Percentiles rank a stretch among this genome's conserved stretches.
Conservation (phyloP, 495 filamentous ascomycete species). For the Amorphotheca resinae region DNA sequence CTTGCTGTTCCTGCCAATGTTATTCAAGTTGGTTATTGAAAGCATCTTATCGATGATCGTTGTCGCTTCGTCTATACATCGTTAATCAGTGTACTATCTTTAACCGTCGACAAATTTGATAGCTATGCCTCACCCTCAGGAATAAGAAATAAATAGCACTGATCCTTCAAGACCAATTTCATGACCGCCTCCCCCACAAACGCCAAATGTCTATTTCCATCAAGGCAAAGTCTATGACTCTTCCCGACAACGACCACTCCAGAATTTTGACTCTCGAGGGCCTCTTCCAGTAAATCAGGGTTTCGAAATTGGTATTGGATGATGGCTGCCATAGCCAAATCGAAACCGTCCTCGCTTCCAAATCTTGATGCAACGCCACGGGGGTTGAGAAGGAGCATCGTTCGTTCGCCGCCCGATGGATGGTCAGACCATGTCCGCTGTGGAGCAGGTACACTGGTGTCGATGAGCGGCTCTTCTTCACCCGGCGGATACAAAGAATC, state of each 20-base stretch:
- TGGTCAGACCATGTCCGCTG: too few species aligned
- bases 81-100: not conserved
- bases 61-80: not conserved
- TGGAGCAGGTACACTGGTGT: too few species aligned
- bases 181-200: conserved; percentile 8
- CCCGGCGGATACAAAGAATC: too few species aligned
- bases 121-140: conserved; percentile 3
- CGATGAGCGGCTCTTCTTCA: too few species aligned
- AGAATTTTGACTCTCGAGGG: conserved; percentile 7
- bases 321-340: conserved; percentile 5
- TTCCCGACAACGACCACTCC: conserved; percentile 10
- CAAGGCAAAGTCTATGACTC: not conserved
- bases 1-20: not conserved
- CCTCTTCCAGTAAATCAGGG: conserved; percentile 14
- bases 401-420: too few species aligned
- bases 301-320: conserved; percentile 7
- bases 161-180: conserved; percentile 7
- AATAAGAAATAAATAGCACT: conserved; percentile 9
- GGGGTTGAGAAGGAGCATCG: too few species aligned
- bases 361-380: too few species aligned
- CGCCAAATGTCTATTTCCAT: conserved; percentile 8
- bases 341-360: too few species aligned
- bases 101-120: not conserved
- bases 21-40: not conserved
- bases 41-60: conserved; percentile 1